Conservation (phyloP, 306 rosid genomes). For the Fragaria iinumae region DNA sequence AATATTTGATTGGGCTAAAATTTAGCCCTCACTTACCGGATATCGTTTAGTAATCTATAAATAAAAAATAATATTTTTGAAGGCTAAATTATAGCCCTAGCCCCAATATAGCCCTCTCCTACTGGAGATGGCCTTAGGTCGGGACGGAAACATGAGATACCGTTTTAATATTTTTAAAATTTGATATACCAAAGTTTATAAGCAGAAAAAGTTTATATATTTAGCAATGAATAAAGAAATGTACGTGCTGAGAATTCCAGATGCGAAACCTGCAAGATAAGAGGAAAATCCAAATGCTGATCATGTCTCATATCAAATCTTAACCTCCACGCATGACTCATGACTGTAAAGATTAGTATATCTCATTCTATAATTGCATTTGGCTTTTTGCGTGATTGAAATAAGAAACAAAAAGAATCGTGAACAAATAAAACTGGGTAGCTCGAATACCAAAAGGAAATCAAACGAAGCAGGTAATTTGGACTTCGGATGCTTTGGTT, state of each 20-base stretch:
- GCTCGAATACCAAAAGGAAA: not conserved
- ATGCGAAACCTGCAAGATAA: not conserved
- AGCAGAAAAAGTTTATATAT: too few species aligned
- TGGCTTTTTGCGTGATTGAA: not conserved
- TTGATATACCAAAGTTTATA: too few species aligned
- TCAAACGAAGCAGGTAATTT: not conserved
- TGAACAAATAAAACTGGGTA: not conserved
- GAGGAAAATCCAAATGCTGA: not conserved
- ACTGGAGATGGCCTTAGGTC: too few species aligned
- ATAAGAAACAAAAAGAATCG: not conserved
- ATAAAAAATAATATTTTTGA: too few species aligned
- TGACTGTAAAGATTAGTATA: not conserved
- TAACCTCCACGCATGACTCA: not conserved
- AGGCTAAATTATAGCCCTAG: too few species aligned
- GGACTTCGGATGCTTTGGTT: slow-evolving; percentile 4
- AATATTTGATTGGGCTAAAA: too few species aligned
- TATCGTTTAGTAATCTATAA: too few species aligned
- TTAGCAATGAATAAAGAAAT: not conserved
- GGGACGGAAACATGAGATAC: too few species aligned
- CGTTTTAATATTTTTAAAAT: too few species aligned
- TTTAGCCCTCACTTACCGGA: too few species aligned
- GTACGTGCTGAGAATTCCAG: not conserved
- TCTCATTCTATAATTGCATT: not conserved
- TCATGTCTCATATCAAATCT: slow-evolving; percentile 1
- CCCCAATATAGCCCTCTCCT: too few species aligned